Evolutionary conservation across 164 flowering plant genomes (phyloP), one percentile per base, ranked within the genome.

Genomic region (Macadamia tetraphylla): DNA sequence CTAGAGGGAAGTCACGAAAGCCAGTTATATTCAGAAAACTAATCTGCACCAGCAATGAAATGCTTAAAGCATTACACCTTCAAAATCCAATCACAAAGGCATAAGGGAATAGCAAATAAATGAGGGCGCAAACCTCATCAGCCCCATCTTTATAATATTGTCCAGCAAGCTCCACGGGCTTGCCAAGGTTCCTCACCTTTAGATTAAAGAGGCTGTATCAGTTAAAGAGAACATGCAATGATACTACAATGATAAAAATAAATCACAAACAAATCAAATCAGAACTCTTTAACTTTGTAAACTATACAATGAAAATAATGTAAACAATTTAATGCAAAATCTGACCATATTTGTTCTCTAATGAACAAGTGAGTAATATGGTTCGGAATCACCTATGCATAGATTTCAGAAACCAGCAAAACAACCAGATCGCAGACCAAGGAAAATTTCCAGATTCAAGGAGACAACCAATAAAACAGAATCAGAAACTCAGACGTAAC

Each of bases 181-280:
- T 94, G 60, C 99, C 99, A 67, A 94, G 96, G 79, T 94, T 90
- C 73, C 99, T 80, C 64, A 94, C 98, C 98, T 94, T 49, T 67
- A 75, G 72, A 64, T 53, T 49, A 57, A 65, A 55, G 58, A 23
- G 46, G 30, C 23, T 30, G 23, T 61, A 31, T n/a, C 57, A 55
- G 63, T 49, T 66, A 56, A 62, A 62, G 55, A 55, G 23, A 66
- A 1, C 42, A 61, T 74, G 67, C 57, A 58, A 15, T 14, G 23
- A 52, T 58, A 68, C 18, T 40, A 53, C 31, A 71, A 55, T 51
- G 17, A 17, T 15, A 43, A 64, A 35, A 51, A 31, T 12, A 63
- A 69, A 3, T 46, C 43, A 6, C 13, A 48, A 4, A 46, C 46
- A 31, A 66, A 58, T 32, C 49, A 56, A 61, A 29, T 62, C 42